Percentiles rank a stretch among this genome's conserved stretches.
phyloP scores from a whole-genome alignment of 495 filamentous ascomycete genomes.

The Penicillium daleae region DNA sequence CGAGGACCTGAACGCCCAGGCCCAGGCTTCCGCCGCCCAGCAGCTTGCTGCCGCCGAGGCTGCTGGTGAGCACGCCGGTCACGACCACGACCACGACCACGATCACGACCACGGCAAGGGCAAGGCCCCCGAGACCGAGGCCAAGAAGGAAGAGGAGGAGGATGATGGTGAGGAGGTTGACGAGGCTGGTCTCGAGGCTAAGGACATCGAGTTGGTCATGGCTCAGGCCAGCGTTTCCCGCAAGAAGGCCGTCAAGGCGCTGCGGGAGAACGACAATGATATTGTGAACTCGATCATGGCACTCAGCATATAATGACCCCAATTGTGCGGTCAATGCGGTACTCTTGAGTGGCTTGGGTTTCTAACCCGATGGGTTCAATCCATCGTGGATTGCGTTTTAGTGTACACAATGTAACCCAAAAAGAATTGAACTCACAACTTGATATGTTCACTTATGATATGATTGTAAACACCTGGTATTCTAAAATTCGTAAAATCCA shows the following conservation, averaged over 20 bases:
- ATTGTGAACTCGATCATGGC: constrained; percentile 99
- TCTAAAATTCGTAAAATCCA: neutral
- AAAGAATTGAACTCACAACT: constrained; percentile 41
- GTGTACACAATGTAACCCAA: constrained; percentile 49
- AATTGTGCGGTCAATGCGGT: constrained; percentile 15
- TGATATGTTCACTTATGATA: constrained; percentile 4
- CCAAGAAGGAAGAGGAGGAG: constrained; percentile 86
- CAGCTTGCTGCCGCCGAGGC: constrained; percentile 81
- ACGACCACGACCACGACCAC: constrained; percentile 73
- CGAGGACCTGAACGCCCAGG: constrained; percentile 97
- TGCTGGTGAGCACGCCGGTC: constrained; percentile 77
- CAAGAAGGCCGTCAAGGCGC: constrained; percentile 97
- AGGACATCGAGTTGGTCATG: constrained; percentile 99
- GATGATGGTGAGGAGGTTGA: constrained; percentile 97
- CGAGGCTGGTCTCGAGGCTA: constrained; percentile 89
- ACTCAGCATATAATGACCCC: constrained; percentile 77
- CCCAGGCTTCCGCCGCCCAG: constrained; percentile 90
- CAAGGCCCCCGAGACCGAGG: constrained; percentile 73
- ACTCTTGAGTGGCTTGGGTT: constrained; percentile 40
- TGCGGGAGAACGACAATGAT: constrained; percentile 99
- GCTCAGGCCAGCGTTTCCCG: constrained; percentile 92
- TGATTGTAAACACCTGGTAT: neutral
- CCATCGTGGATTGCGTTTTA: constrained; percentile 31
- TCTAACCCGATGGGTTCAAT: constrained; percentile 33
- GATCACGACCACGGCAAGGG: constrained; percentile 73